Percentiles rank a stretch among this genome's conserved stretches.
Evolutionary conservation across 192 early-diverging fungal genomes (phyloP).

Genomic region (Dissophora ornata): DNA sequence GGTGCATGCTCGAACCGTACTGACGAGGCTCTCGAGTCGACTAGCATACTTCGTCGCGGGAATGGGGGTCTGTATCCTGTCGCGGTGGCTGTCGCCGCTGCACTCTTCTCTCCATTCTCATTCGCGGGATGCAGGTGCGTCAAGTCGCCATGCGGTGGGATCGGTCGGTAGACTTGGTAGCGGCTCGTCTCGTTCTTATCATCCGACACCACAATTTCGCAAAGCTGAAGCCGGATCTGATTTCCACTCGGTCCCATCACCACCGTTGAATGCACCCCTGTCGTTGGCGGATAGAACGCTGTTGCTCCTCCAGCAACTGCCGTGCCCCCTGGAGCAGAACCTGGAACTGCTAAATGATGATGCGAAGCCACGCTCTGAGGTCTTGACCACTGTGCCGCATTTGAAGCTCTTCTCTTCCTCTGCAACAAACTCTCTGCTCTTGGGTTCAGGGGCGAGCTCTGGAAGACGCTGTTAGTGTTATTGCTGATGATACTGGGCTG

Average conservation of each 20-base stretch:
- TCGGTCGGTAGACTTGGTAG: slow-evolving; percentile 46
- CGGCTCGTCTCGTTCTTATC: slow-evolving; percentile 47
- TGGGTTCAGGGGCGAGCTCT: slow-evolving; percentile 45
- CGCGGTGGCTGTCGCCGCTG: slow-evolving; percentile 2
- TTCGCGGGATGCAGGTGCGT: not conserved
- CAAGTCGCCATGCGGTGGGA: slow-evolving; percentile 5
- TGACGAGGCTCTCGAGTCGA: slow-evolving; percentile 31
- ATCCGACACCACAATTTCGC: slow-evolving; percentile 49
- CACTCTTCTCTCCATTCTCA: not conserved
- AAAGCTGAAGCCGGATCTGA: slow-evolving; percentile 36
- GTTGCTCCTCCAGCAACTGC: slow-evolving; percentile 9
- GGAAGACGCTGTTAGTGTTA: slow-evolving; percentile 22
- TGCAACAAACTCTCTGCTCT: slow-evolving; percentile 41
- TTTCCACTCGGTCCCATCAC: slow-evolving; percentile 39
- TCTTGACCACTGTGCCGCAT: slow-evolving; percentile 33
- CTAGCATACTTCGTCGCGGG: slow-evolving; percentile 6
- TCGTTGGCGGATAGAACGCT: slow-evolving; percentile 26
- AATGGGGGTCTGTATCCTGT: slow-evolving; percentile 26
- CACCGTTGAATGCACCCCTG: slow-evolving; percentile 38
- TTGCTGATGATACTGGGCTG: slow-evolving; percentile 24
- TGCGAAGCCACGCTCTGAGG: slow-evolving; percentile 24
- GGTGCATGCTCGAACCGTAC: slow-evolving; percentile 17
- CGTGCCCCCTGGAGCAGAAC: not conserved
- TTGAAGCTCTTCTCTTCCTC: slow-evolving; percentile 40
- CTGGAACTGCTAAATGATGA: slow-evolving; percentile 21